Conservation (phyloP, 2,329 filamentous ascomycete species). For the Apiospora malaysiana region DNA sequence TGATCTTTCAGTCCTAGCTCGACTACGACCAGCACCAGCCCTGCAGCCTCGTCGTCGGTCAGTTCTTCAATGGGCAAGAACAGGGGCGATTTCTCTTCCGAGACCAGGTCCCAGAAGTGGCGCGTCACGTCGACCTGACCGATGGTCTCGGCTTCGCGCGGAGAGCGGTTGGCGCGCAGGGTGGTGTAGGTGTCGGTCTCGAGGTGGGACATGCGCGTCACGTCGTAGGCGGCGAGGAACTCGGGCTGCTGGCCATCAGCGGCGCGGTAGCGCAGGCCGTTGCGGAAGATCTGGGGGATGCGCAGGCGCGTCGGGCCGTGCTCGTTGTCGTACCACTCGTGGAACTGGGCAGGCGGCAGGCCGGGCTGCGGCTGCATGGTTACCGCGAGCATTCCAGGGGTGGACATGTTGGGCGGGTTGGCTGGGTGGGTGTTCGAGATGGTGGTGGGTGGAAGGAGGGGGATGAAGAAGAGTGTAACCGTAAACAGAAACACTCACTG, state of each 20-base stretch:
- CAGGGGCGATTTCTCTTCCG: slow-evolving; percentile 58
- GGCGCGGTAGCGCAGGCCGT: slow-evolving; percentile 80
- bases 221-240: slow-evolving; percentile 83
- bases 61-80: slow-evolving; percentile 67
- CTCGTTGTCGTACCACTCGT: slow-evolving; percentile 95
- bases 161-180: slow-evolving; percentile 63
- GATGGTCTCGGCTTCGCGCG: slow-evolving; percentile 60
- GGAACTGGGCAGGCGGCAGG: slow-evolving; percentile 73
- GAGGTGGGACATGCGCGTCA: slow-evolving; percentile 75
- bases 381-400: slow-evolving; percentile 78
- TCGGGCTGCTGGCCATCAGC: slow-evolving; percentile 67
- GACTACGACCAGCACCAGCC: slow-evolving; percentile 67
- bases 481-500: background rate
- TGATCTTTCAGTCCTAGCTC: slow-evolving; percentile 59
- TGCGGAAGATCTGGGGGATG: slow-evolving; percentile 73
- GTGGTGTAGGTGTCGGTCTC: slow-evolving; percentile 72
- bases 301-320: slow-evolving; percentile 83
- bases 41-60: slow-evolving; percentile 62
- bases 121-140: slow-evolving; percentile 69
- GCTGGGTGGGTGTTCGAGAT: too few relatives aligned
- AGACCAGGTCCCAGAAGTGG: slow-evolving; percentile 71
- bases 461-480: background rate
- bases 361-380: slow-evolving; percentile 80
- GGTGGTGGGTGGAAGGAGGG: background rate
- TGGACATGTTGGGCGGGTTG: slow-evolving; percentile 45